Base-by-base conservation (phyloP, 1,139 yeast species). In the Sugiyamaella sp. region DNA sequence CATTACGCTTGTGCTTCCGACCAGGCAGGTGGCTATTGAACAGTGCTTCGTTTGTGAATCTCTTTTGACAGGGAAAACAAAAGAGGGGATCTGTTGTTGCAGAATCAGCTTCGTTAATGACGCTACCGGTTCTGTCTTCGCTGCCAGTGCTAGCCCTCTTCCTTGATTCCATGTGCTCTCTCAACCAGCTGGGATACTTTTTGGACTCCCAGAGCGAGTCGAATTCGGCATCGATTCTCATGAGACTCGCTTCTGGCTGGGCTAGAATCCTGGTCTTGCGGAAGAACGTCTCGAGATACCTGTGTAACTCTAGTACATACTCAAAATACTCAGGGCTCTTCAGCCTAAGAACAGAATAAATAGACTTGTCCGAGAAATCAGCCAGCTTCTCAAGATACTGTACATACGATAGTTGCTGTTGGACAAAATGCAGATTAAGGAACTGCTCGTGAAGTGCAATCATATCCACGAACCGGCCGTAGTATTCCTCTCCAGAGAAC, bases 1-100 rank as follows among this genome's bases (percentile, higher is more conserved):
- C 68, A 52, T 80, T 82, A 60, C 84, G 85, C 55, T 76, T 70
- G 67, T 93, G 98, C 62, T 85, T 86, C 66, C 87, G 87, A 1
- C 97, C 96, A 1, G 66, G 61, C 29, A 89, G 68, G 73, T 93
- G 98, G 1, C 80, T 84, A 8, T 78, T 71, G 65, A 76, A 90
- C 0, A 89, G 95, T 0, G 89, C 72, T 33, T 73, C 74, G 52
- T 85, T 86, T 10, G 87, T 73, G 67, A 89, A 90, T 32, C 66
- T 55, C 63, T 82, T 86, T 37, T 79, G 76, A 67, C 98, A 93
- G 0, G 80, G 78, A 4, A 70, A 62, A 65, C 98, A 93, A 62
- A 71, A 85, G 50, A 64, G 53, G 5, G 46, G 46, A 24, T 52
- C 44, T 9, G 51, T 42, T 4, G 0, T 78, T 79, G n/a, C 71